Base-by-base conservation (phyloP, 179 eudicot genomes). In the Patellifolia procumbens region DNA sequence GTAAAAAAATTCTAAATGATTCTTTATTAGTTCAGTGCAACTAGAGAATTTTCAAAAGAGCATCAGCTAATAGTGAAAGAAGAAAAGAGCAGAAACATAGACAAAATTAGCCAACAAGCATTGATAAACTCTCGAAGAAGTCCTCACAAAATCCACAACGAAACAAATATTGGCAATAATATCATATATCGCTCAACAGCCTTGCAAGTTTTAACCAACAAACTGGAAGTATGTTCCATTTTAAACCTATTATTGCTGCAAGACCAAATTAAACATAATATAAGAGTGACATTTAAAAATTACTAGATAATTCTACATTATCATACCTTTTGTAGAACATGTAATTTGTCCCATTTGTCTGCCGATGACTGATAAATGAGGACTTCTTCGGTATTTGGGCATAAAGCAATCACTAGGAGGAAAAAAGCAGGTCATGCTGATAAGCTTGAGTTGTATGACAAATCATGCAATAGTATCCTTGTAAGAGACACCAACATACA, bases 321-420 rank as follows among this genome's bases (percentile, higher is more conserved):
- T 31, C 49, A 19, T 82, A 95, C 99, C 97, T 95, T 95, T 76
- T 89, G 91, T 80, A 95, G 97, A 81, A 93, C 86, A 85, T 90
- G 92, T 76, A 89, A 51, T 85, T 83, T 95, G 80, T 92, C 99
- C 99, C 99, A 93, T 79, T 89, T 95, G 55, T 88, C 92, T 45
- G 88, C 91, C 60, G 83, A 79, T 45, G 83, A 56, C 76, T 79
- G 84, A 77, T 95, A 90, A n/a, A 95, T 93, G 82, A 91, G 97
- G 69, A 95, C 99, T 87, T 95, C 99, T 82, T 82, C 89, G 76
- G 81, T 95, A 76, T 91, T 95, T 61, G 99, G 99, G 86, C 97
- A 95, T 76, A 93, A 70, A 52, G 99, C 97, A 83, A 93, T 83
- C 99, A 93, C 99, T 95, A 81, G 81, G 79, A 83, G 49, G 22